Conservation (phyloP, 2,329 filamentous ascomycete species). For the Curvularia sp. region DNA sequence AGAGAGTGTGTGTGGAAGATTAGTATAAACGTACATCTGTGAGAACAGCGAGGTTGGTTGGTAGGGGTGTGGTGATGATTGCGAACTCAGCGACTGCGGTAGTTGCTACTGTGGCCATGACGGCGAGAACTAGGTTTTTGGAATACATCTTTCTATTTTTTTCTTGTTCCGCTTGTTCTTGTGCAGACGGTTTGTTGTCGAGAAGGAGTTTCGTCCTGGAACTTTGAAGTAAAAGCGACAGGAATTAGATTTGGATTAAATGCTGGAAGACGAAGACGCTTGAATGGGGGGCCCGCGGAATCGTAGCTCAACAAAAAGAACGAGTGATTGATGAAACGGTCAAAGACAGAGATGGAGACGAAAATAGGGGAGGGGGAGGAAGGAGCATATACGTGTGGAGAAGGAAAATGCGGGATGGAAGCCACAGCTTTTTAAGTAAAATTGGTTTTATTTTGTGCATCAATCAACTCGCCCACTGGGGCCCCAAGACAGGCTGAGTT, state of each 20-base stretch:
- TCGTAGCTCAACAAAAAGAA: background rate
- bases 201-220: background rate
- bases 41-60: conserved; percentile 25
- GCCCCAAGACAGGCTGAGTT: background rate
- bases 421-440: conserved; percentile 3
- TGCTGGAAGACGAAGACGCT: background rate
- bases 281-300: background rate
- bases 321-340: background rate
- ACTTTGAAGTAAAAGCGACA: background rate
- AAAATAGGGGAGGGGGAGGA: background rate
- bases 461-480: background rate
- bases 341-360: background rate
- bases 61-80: conserved; percentile 27
- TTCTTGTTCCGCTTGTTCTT: background rate
- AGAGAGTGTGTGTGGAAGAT: background rate
- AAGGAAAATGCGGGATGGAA: background rate
- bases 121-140: conserved; percentile 26
- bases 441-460: conserved; percentile 1
- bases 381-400: background rate
- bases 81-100: conserved; percentile 33
- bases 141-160: conserved; percentile 23
- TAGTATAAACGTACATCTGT: conserved; percentile 25
- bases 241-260: background rate
- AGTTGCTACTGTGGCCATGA: conserved; percentile 29
- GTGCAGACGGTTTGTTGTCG: background rate